phyloP scores from a whole-genome alignment of 2,329 filamentous ascomycete species.

The Colletotrichum sp. region DNA sequence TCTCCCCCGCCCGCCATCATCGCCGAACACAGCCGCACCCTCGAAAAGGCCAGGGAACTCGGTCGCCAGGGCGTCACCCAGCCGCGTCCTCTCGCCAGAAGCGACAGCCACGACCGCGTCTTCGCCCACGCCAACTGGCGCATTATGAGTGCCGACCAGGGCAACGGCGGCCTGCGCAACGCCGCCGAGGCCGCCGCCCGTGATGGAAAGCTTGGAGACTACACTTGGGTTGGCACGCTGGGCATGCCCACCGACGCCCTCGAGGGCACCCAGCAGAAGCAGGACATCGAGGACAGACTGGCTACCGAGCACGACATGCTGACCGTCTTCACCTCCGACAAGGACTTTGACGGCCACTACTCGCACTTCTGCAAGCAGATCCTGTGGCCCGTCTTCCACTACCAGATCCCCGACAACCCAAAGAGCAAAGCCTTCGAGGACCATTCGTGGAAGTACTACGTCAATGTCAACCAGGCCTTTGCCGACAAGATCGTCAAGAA shows the following conservation, averaged over 20 bases:
- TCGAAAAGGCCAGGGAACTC: conserved; percentile 63
- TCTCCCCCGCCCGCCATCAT: conserved; percentile 79
- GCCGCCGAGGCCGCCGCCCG: conserved; percentile 80
- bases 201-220: conserved; percentile 72
- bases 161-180: conserved; percentile 90
- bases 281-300: conserved; percentile 82
- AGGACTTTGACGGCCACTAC: conserved; percentile 94
- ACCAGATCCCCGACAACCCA: conserved; percentile 96
- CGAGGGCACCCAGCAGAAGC: conserved; percentile 73
- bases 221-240: conserved; percentile 89
- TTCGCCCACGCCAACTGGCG: conserved; percentile 84
- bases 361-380: conserved; percentile 98
- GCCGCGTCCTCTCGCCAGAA: conserved; percentile 55
- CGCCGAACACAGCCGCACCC: conserved; percentile 66
- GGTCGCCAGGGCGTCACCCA: conserved; percentile 64
- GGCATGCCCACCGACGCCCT: conserved; percentile 94
- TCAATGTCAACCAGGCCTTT: conserved; percentile 90
- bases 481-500: conserved; percentile 88
- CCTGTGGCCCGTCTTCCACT: conserved; percentile 97
- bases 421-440: conserved; percentile 99
- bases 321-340: conserved; percentile 85
- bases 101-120: conserved; percentile 69
- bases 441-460: conserved; percentile 95
- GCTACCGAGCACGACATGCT: conserved; percentile 83
- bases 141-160: conserved; percentile 84